Conservation (phyloP, 345 rosid species). For the Theobroma cacao region DNA sequence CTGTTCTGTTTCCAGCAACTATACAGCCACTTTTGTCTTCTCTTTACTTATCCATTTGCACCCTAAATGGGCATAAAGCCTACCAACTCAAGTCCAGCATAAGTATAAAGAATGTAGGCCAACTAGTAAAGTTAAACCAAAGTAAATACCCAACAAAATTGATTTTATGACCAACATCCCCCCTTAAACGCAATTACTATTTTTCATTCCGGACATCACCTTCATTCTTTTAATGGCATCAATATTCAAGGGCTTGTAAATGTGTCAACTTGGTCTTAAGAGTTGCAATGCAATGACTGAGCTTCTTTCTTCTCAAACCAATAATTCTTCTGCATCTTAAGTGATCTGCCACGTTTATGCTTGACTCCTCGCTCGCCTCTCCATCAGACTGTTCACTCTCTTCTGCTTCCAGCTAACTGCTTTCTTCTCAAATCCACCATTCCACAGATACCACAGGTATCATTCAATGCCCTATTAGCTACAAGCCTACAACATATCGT, state of each 20-base stretch:
- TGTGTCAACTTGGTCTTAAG: neutral
- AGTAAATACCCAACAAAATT: too few relatives aligned
- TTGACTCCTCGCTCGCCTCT: neutral
- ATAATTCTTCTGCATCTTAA: neutral
- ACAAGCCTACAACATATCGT: too few relatives aligned
- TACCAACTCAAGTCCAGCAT: too few relatives aligned
- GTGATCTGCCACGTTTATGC: neutral
- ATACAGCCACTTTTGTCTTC: too few relatives aligned
- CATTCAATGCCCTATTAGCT: too few relatives aligned
- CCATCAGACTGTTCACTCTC: neutral
- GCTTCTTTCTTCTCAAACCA: neutral
- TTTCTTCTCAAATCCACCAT: neutral
- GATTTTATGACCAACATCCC: too few relatives aligned
- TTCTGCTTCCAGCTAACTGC: neutral
- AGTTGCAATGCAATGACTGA: neutral
- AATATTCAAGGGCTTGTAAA: neutral
- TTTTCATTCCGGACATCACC: neutral
- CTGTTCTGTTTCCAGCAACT: neutral
- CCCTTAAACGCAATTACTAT: too few relatives aligned
- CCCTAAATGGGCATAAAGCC: neutral
- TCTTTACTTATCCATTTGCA: neutral
- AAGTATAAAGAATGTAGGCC: too few relatives aligned
- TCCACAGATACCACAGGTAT: neutral
- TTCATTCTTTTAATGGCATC: neutral
- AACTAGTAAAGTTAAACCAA: too few relatives aligned